phyloP scores from a whole-genome alignment of 768 basidiomycete genomes.

The Arthromyces matolae region DNA sequence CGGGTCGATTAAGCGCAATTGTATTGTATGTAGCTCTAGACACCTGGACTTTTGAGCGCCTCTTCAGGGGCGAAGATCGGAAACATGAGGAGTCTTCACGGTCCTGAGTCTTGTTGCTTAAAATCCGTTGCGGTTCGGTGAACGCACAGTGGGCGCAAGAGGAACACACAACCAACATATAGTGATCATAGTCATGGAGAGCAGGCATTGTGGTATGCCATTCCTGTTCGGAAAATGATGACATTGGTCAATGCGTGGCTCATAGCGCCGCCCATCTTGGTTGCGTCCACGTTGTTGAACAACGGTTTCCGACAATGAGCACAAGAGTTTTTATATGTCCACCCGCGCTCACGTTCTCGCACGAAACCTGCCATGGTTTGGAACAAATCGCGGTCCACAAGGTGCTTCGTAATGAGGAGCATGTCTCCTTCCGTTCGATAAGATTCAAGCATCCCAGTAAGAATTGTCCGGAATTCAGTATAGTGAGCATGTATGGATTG shows the following conservation, averaged over 20 bases:
- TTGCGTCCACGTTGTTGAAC: conserved; percentile 20
- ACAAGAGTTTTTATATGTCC: conserved; percentile 54
- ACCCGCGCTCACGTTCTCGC: conserved; percentile 57
- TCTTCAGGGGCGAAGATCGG: no score
- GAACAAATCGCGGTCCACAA: conserved; percentile 82
- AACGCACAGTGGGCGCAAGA: no score
- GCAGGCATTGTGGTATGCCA: conserved; percentile 52
- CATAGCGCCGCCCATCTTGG: no score
- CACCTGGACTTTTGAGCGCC: not conserved
- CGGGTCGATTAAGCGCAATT: conserved; percentile 56
- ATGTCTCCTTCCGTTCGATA: conserved; percentile 92
- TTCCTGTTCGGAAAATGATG: conserved; percentile 55
- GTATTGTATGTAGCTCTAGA: not conserved
- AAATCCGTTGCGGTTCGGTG: no score
- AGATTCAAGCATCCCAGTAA: conserved; percentile 93
- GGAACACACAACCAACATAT: no score
- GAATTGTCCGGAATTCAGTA: conserved; percentile 85
- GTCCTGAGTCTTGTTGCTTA: no score
- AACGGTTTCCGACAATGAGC: conserved; percentile 50
- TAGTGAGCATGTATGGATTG: conserved; percentile 66
- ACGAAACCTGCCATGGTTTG: conserved; percentile 60
- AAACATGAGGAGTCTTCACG: no score
- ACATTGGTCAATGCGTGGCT: conserved; percentile 30
- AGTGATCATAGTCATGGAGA: conserved; percentile 21
- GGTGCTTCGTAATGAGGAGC: conserved; percentile 75